A percentile compares a stretch with the other conserved stretches of the same genome.
Conservation (phyloP, 139 green algal genomes). For the Axilococcus clingmanii region DNA sequence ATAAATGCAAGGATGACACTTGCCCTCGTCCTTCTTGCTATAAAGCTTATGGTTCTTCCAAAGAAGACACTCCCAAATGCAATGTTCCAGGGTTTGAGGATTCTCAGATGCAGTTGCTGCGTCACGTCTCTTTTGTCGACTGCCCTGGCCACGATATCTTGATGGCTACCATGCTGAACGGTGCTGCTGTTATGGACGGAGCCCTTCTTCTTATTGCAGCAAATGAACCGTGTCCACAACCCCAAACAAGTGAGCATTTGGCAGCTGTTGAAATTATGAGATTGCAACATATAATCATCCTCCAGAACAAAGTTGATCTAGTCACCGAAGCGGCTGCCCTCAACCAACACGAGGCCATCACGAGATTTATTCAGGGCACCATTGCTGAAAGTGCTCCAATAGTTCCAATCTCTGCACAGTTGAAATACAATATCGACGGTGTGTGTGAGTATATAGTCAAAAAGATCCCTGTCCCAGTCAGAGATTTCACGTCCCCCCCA, state of each 20-base stretch:
- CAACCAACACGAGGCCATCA: slow-evolving; percentile 93
- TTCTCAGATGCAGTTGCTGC: slow-evolving; percentile 80
- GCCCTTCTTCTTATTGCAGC: slow-evolving; percentile 96
- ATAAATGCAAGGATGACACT: slow-evolving; percentile 66
- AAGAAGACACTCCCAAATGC: slow-evolving; percentile 77
- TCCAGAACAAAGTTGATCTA: slow-evolving; percentile 89
- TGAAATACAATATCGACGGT: slow-evolving; percentile 99
- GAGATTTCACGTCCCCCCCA: slow-evolving; percentile 90
- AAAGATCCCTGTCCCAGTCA: slow-evolving; percentile 77
- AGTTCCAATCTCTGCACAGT: slow-evolving; percentile 94
- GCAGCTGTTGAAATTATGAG: slow-evolving; percentile 99
- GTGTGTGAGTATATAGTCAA: slow-evolving; percentile 98
- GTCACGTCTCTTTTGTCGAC: slow-evolving; percentile 98
- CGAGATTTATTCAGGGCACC: slow-evolving; percentile 89
- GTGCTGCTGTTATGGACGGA: slow-evolving; percentile 98
- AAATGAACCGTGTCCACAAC: slow-evolving; percentile 98
- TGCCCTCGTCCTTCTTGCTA: slow-evolving; percentile 83
- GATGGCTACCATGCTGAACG: slow-evolving; percentile 99
- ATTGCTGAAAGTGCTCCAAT: slow-evolving; percentile 94
- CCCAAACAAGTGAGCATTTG: slow-evolving; percentile 94
- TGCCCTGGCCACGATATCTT: slow-evolving; percentile 99
- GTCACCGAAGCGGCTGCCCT: slow-evolving; percentile 78
- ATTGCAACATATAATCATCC: slow-evolving; percentile 88
- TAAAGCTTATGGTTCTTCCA: slow-evolving; percentile 78
- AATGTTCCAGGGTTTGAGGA: slow-evolving; percentile 69